Conservation (phyloP, 495 filamentous ascomycete genomes). For the Chaetomium fimeti region DNA sequence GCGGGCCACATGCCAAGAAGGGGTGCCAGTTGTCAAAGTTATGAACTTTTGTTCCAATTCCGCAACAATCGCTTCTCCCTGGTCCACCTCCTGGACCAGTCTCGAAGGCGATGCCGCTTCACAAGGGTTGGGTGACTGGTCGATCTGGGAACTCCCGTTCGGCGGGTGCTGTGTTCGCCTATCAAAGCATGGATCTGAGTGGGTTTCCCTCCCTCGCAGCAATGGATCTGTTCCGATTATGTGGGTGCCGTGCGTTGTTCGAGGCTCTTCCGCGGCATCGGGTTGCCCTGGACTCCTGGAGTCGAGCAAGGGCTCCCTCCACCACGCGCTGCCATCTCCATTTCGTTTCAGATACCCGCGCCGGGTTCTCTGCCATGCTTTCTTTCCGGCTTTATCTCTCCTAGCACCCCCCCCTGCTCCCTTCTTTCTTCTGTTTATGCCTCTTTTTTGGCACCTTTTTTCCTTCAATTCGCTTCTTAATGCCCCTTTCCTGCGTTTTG, state of each 20-base stretch:
- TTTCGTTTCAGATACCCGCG: slow-evolving; percentile 41
- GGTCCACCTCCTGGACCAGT: neutral
- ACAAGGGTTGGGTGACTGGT: slow-evolving; percentile 1
- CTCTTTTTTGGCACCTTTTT: slow-evolving; percentile 17
- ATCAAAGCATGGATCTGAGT: neutral
- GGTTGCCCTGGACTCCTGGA: neutral
- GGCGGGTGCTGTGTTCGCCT: neutral
- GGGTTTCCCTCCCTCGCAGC: slow-evolving; percentile 7
- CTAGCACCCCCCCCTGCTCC: slow-evolving; percentile 7
- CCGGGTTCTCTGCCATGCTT: slow-evolving; percentile 21
- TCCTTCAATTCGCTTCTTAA: slow-evolving; percentile 21
- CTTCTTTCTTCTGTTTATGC: slow-evolving; percentile 16
- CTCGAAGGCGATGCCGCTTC: neutral
- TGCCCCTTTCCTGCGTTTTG: slow-evolving; percentile 23
- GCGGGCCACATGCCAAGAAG: neutral
- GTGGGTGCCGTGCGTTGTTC: neutral
- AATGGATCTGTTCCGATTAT: slow-evolving; percentile 4
- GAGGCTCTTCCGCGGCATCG: neutral
- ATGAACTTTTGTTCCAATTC: neutral
- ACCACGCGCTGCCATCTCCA: slow-evolving; percentile 27
- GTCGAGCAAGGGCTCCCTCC: slow-evolving; percentile 7
- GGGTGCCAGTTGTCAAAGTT: slow-evolving; percentile 7
- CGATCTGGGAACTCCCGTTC: neutral
- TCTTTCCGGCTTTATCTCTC: slow-evolving; percentile 15
- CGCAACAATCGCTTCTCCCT: neutral